Evolutionary conservation across 78 protist species (phyloP).

Genomic region (Blattamonas nauphoetae): DNA sequence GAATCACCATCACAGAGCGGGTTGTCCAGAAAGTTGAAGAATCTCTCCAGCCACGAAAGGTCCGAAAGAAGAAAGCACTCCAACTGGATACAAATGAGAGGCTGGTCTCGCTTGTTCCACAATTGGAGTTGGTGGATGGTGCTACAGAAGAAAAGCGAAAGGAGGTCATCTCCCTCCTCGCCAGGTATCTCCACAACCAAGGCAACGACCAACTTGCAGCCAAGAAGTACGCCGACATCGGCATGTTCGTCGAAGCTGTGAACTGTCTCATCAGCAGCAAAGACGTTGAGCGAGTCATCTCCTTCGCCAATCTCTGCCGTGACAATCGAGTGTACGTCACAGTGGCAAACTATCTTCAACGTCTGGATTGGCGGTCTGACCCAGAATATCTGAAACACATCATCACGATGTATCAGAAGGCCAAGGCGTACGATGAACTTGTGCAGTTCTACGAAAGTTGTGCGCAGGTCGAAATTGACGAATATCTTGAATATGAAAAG

Average conservation of each 20-base stretch:
- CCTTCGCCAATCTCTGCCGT: constrained; percentile 44
- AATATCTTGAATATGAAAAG: constrained; percentile 64
- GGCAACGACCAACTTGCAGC: constrained; percentile 13
- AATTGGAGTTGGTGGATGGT: not conserved
- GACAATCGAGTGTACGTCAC: constrained; percentile 35
- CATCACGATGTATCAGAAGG: constrained; percentile 60
- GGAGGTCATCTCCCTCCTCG: not conserved
- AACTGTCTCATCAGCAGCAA: not conserved
- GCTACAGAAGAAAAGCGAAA: not conserved
- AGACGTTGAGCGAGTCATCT: constrained; percentile 60
- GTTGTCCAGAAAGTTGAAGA: constrained; percentile 39
- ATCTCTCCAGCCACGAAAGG: not conserved
- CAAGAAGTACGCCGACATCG: not conserved
- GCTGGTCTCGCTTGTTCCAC: too few relatives aligned
- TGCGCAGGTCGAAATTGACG: constrained; percentile 65
- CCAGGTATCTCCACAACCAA: not conserved
- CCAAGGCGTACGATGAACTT: constrained; percentile 48
- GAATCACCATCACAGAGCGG: constrained; percentile 38
- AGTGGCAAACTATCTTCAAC: constrained; percentile 68
- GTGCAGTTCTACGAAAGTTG: constrained; percentile 60
- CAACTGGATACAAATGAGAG: not conserved
- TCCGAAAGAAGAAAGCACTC: too few relatives aligned
- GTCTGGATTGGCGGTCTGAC: constrained; percentile 51
- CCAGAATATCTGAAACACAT: constrained; percentile 46
- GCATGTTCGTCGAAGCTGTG: not conserved